Evolutionary conservation across 257 asterid genomes (phyloP), one percentile per base, ranked within the genome.

Genomic region (Salvia miltiorrhiza): DNA sequence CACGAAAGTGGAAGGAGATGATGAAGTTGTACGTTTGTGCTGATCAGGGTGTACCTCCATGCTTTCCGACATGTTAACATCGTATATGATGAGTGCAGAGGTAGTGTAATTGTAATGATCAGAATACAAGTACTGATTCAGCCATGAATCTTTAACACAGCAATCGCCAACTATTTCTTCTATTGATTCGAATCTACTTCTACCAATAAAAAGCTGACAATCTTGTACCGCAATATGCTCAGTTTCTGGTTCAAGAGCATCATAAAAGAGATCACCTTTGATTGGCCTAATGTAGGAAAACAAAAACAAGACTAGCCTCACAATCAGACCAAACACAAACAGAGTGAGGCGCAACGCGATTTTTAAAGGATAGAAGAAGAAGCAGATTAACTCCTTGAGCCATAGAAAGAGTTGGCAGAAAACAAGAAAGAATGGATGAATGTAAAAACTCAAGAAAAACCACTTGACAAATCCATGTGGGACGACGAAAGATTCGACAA

Each of bases 401-500:
- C 88, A 82, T 7, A 84, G 74, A 67, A 76, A 66, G 61, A 82
- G 37, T 73, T 83, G 90, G 69, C 73, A 84, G 14, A 80, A 62
- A 14, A 63, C 16, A 33, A 80, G 84, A 33, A 88, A 76, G 64
- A 66, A 0, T 54, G 89, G 88, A 70, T 80, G 77, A 33, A 88
- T 70, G 76, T 78, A 82, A 78, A 75, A 79, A 60, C 84, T 77
- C 65, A 88, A 72, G 77, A 47, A 80, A 52, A 80, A 75, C 86
- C 86, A 83, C 55, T 88, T 85, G 12, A 68, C 5, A 41, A 57
- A 73, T 67, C 90, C 90, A 62, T 77, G 24, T 54, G 90, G 92
- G 72, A 85, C 77, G 58, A 85, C 14, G 9, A 63, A 76, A 54
- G 44, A 8, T 77, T 85, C 92, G 4, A 80, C 54, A 10, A 88